Evolutionary conservation across 2,329 filamentous ascomycete genomes (phyloP).

Genomic region (Trichoderma sp.): DNA sequence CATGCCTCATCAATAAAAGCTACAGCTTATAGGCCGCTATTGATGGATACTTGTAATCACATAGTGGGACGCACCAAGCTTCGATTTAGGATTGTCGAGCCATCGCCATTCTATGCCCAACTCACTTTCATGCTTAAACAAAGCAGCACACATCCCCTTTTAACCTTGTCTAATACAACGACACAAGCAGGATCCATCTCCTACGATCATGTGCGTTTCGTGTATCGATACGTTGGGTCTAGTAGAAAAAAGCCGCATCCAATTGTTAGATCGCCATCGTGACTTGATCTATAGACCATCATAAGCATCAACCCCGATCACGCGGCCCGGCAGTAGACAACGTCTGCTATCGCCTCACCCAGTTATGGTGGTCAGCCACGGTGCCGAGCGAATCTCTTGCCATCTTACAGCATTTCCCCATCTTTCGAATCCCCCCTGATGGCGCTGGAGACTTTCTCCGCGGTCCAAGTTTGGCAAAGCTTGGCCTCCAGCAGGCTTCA

Average conservation of each 20-base stretch:
- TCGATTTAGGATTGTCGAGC: background rate
- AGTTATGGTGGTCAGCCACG: background rate
- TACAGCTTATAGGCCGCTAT: background rate
- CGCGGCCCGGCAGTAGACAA: slow-evolving; percentile 6
- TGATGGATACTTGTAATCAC: background rate
- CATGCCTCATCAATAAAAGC: background rate
- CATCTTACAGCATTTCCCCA: background rate
- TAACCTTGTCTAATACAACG: background rate
- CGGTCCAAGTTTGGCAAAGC: background rate
- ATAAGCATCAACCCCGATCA: background rate
- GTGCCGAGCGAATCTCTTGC: background rate
- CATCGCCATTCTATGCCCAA: background rate
- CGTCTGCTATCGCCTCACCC: background rate
- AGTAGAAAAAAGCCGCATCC: slow-evolving; percentile 12
- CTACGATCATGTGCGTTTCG: background rate
- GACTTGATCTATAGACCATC: slow-evolving; percentile 1
- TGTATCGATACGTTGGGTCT: background rate
- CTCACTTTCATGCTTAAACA: slow-evolving; percentile 24
- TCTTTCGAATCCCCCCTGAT: background rate
- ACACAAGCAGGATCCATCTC: background rate
- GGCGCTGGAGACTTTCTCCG: background rate
- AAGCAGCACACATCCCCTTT: slow-evolving; percentile 23
- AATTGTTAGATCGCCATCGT: slow-evolving; percentile 18
- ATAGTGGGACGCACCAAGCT: background rate
- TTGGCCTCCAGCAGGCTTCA: slow-evolving; percentile 2